phyloP scores from a whole-genome alignment of 345 rosid genomes.

The Eucalyptus polyanthemos region DNA sequence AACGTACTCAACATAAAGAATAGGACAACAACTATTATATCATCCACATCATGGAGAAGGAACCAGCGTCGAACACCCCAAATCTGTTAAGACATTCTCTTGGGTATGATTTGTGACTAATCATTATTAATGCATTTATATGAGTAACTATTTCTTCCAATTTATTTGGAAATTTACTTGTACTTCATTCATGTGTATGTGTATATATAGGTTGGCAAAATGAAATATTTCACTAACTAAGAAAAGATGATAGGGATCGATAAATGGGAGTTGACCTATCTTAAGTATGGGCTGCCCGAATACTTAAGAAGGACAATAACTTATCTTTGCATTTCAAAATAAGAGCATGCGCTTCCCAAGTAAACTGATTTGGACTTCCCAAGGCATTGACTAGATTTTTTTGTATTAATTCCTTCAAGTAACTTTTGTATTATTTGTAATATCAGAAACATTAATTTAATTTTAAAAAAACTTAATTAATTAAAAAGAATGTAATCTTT shows the following conservation, averaged over 20 bases:
- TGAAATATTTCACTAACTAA: no score
- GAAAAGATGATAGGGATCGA: no score
- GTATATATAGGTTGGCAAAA: fast-evolving
- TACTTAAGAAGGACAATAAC: no score
- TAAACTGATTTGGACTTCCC: no score
- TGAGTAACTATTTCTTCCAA: neutral
- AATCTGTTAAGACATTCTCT: neutral
- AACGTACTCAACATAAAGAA: neutral
- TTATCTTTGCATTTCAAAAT: no score
- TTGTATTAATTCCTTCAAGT: neutral
- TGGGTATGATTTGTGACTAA: neutral
- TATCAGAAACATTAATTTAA: neutral
- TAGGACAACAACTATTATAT: neutral
- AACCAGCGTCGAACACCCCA: neutral
- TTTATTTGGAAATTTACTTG: neutral
- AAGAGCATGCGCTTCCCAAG: no score
- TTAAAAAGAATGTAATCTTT: neutral
- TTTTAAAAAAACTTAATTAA: neutral
- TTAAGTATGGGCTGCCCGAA: no score
- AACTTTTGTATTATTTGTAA: neutral
- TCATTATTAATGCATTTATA: neutral
- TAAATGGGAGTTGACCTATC: no score
- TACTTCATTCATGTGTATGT: neutral
- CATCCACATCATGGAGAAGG: neutral
- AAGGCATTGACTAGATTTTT: neutral